Conservation (phyloP, 2,329 filamentous ascomycete species). For the Herpotrichia juniperi region DNA sequence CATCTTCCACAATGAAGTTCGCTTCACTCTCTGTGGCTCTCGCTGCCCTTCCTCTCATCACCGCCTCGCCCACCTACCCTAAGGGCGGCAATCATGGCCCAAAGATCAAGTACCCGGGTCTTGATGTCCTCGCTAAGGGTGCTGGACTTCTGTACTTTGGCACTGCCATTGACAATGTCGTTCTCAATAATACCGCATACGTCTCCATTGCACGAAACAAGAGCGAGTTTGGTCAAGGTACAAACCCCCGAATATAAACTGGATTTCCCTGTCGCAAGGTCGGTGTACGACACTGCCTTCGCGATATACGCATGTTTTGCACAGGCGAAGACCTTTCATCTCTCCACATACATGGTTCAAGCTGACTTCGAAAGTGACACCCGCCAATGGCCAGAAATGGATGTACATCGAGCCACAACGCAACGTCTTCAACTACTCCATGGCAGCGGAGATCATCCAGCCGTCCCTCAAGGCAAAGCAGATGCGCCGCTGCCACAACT, state of each 20-base stretch:
- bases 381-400: conserved; percentile 71
- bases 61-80: conserved; percentile 24
- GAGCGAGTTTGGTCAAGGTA: conserved; percentile 68
- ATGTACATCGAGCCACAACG: conserved; percentile 64
- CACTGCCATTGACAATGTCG: conserved; percentile 63
- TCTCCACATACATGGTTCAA: no score
- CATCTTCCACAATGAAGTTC: conserved; percentile 31
- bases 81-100: neutral
- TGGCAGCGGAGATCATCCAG: conserved; percentile 58
- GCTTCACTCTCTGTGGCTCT: conserved; percentile 16
- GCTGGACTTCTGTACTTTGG: conserved; percentile 63
- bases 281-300: no score
- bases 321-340: no score
- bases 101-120: conserved; percentile 30
- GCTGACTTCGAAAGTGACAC: no score
- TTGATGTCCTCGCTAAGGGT: conserved; percentile 61
- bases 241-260: no score
- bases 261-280: no score
- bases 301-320: no score
- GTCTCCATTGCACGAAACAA: conserved; percentile 59
- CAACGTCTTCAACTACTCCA: conserved; percentile 63
- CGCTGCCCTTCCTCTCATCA: conserved; percentile 20
- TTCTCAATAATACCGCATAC: conserved; percentile 59
- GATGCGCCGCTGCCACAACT: conserved; percentile 67
- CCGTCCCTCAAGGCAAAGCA: conserved; percentile 49